A percentile compares a stretch with the other conserved stretches of the same genome.
phyloP scores from a whole-genome alignment of 352 stramenopile genomes.

The Aphanomyces cochlioides region DNA sequence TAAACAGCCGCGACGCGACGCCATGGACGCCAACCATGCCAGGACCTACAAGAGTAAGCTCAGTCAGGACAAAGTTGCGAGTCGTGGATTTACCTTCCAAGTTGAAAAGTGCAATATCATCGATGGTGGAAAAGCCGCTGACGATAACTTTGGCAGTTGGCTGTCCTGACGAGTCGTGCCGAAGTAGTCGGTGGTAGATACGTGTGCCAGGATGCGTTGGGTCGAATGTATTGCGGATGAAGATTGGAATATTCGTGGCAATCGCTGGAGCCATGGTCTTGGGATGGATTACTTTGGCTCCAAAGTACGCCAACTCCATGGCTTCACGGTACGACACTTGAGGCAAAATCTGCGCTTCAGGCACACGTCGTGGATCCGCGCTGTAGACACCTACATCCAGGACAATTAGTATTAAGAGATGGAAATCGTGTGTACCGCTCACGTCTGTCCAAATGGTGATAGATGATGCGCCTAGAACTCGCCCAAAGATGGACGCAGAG shows the following conservation, averaged over 20 bases:
- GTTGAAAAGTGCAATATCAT: conserved; percentile 94
- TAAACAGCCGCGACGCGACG: conserved; percentile 91
- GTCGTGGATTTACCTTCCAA: conserved; percentile 83
- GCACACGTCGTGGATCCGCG: conserved; percentile 92
- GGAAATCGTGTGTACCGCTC: conserved; percentile 51
- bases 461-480: conserved; percentile 83
- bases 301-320: conserved; percentile 98
- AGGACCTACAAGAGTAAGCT: not conserved
- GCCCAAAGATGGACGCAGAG: conserved; percentile 95
- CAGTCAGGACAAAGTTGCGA: not conserved
- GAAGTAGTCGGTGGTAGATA: conserved; percentile 63
- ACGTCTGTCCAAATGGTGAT: conserved; percentile 98
- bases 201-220: conserved; percentile 72
- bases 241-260: conserved; percentile 93
- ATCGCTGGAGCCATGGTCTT: conserved; percentile 94
- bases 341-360: conserved; percentile 83
- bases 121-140: conserved; percentile 89
- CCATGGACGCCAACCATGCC: conserved; percentile 93
- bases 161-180: conserved; percentile 58
- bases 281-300: conserved; percentile 96
- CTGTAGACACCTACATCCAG: conserved; percentile 62
- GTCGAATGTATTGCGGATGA: conserved; percentile 97
- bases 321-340: conserved; percentile 97
- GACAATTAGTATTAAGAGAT: not conserved
- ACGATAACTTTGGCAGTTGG: conserved; percentile 68